Conservation (phyloP, 2,329 filamentous ascomycete species). For the Beauveria scarabaeidicola region DNA sequence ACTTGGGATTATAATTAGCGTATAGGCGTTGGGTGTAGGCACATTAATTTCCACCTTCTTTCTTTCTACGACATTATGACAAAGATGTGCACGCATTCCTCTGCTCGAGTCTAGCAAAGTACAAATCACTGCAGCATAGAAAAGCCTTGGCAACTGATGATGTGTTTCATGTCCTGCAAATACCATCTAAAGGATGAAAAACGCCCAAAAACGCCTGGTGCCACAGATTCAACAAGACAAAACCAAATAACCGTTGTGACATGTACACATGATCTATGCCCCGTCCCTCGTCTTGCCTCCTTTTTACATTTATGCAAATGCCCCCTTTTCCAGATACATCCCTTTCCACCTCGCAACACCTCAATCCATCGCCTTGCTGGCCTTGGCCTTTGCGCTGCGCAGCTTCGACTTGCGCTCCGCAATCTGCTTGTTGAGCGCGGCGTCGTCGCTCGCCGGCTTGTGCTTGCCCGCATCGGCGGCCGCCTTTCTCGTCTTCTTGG, state of each 20-base stretch:
- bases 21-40: conserved; percentile 2
- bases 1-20: not conserved
- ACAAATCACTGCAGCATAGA: not conserved
- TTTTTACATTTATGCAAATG: conserved; percentile 6
- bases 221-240: not conserved
- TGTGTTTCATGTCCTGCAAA: not conserved
- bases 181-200: conserved; percentile 3
- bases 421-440: conserved; percentile 49
- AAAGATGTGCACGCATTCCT: too few species aligned
- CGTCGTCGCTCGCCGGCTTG: conserved; percentile 38
- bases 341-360: not conserved
- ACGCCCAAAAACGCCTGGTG: conserved; percentile 5
- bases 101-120: too few species aligned
- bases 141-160: not conserved
- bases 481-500: conserved; percentile 29
- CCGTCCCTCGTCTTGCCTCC: not conserved
- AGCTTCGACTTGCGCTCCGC: conserved; percentile 49
- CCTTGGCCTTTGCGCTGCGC: conserved; percentile 51
- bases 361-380: conserved; percentile 40
- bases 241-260: conserved; percentile 4
- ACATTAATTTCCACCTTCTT: not conserved
- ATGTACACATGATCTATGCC: conserved; percentile 4
- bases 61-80: too few species aligned
- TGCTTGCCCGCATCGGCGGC: conserved; percentile 21
- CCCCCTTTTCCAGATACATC: not conserved